These are phyloP conservation scores for Amphicarpaea edgeworthii DNA, from an alignment of 306 rosid genomes.

Conservation along the genomic window DNA sequence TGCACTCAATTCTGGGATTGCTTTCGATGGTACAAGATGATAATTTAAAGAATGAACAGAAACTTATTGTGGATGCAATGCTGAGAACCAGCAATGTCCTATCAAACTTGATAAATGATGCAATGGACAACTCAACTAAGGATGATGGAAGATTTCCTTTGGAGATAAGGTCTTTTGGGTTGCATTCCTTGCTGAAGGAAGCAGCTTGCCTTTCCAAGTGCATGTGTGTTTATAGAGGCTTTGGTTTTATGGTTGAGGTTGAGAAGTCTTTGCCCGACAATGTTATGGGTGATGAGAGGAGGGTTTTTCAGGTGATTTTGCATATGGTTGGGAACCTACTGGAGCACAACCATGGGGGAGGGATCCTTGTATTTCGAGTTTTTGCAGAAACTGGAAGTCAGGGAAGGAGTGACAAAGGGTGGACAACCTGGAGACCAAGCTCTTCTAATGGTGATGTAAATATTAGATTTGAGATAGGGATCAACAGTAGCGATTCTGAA, in stretches of 20 bases:
- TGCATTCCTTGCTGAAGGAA: conserved; percentile 88
- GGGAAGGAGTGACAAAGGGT: conserved; percentile 87
- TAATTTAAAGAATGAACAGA: conserved; percentile 72
- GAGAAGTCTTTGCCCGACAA: conserved; percentile 85
- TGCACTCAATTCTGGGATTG: conserved; percentile 96
- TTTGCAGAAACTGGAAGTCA: conserved; percentile 77
- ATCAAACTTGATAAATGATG: conserved; percentile 89
- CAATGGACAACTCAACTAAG: conserved; percentile 83
- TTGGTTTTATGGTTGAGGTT: conserved; percentile 76
- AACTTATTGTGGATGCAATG: conserved; percentile 86
- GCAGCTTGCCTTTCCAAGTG: conserved; percentile 96
- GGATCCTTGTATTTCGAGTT: conserved; percentile 68
- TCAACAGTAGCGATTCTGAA: conserved; percentile 64
- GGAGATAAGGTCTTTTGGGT: conserved; percentile 79
- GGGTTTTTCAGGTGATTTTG: conserved; percentile 97
- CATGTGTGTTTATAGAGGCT: conserved; percentile 79
- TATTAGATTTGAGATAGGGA: conserved; percentile 86
- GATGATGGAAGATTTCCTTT: conserved; percentile 80
- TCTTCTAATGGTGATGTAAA: conserved; percentile 82
- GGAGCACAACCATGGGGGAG: conserved; percentile 65
- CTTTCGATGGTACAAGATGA: conserved; percentile 88
- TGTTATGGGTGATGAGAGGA: conserved; percentile 92
- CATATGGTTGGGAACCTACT: conserved; percentile 96
- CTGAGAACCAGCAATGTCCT: conserved; percentile 85
- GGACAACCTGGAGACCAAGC: conserved; percentile 85